These are phyloP conservation scores for Mycotypha africana DNA, from an alignment of 371 early-diverging fungal species.

Conservation along the genomic window DNA sequence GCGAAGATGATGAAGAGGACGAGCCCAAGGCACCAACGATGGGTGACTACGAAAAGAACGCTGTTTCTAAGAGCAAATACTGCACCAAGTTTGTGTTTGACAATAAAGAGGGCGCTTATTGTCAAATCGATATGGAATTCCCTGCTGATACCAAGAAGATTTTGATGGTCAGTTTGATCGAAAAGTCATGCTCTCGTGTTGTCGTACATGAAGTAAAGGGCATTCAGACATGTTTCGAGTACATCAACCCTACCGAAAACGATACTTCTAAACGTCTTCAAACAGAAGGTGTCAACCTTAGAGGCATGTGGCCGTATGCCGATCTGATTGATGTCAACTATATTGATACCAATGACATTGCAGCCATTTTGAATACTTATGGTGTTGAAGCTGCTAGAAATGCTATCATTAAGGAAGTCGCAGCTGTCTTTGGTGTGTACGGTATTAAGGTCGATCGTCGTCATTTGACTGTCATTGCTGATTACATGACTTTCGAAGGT, in stretches of 20 bases:
- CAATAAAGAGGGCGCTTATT: constrained; percentile 62
- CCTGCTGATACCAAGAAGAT: constrained; percentile 87
- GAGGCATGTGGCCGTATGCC: constrained; percentile 82
- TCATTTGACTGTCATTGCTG: constrained; percentile 97
- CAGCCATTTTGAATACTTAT: constrained; percentile 86
- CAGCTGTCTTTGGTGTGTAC: constrained; percentile 95
- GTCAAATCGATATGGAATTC: constrained; percentile 80
- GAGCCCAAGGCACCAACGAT: constrained; percentile 21
- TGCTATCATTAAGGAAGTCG: constrained; percentile 95
- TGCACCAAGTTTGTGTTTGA: constrained; percentile 71
- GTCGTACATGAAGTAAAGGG: constrained; percentile 86
- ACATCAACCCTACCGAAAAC: constrained; percentile 69
- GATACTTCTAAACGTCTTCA: constrained; percentile 72
- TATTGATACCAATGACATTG: constrained; percentile 97
- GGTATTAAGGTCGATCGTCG: constrained; percentile 96
- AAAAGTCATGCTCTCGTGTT: constrained; percentile 59
- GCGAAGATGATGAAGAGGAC: constrained; percentile 50
- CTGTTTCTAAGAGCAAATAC: constrained; percentile 51
- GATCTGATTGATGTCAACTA: constrained; percentile 79
- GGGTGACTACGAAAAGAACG: constrained; percentile 22
- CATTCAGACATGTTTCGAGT: constrained; percentile 73
- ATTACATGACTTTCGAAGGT: constrained; percentile 99
- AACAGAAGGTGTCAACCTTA: constrained; percentile 90
- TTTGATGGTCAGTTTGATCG: constrained; percentile 86
- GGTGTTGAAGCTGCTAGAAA: constrained; percentile 99